These are phyloP conservation scores for Cadophora malorum DNA, from an alignment of 2,329 filamentous ascomycete species.

Conservation along the genomic window DNA sequence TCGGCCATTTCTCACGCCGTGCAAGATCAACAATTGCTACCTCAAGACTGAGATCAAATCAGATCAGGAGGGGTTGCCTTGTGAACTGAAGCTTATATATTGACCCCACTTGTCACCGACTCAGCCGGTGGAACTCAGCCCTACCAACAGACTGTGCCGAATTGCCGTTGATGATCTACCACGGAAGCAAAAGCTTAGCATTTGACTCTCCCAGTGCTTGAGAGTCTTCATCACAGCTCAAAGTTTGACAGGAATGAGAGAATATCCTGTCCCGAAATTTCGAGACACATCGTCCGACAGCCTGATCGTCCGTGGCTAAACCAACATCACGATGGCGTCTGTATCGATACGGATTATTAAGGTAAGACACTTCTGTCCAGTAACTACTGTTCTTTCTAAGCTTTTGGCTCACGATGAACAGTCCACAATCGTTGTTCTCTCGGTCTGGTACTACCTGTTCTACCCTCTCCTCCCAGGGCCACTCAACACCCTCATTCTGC, in stretches of 20 bases:
- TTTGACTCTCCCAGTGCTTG: neutral
- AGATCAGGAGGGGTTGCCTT: too few relatives aligned
- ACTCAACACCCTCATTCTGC: neutral
- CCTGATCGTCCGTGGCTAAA: too few relatives aligned
- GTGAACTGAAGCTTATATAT: neutral
- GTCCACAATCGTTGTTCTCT: neutral
- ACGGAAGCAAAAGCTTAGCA: neutral
- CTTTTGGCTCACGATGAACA: neutral
- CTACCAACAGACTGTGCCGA: neutral
- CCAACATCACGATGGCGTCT: neutral
- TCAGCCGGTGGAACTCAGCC: neutral
- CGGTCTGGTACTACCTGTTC: neutral
- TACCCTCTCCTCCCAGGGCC: neutral
- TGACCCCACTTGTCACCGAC: neutral
- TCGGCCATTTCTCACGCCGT: too few relatives aligned
- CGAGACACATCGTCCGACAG: too few relatives aligned
- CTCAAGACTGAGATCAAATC: too few relatives aligned
- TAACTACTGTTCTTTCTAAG: neutral
- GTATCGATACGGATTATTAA: neutral
- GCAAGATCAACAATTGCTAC: too few relatives aligned
- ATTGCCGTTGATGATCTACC: neutral
- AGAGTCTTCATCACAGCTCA: too few relatives aligned
- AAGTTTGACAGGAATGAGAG: too few relatives aligned
- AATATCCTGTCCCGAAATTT: too few relatives aligned
- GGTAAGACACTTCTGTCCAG: neutral